Evolutionary conservation across 257 asterid species (phyloP).

Genomic region (Ilex aquifolium): DNA sequence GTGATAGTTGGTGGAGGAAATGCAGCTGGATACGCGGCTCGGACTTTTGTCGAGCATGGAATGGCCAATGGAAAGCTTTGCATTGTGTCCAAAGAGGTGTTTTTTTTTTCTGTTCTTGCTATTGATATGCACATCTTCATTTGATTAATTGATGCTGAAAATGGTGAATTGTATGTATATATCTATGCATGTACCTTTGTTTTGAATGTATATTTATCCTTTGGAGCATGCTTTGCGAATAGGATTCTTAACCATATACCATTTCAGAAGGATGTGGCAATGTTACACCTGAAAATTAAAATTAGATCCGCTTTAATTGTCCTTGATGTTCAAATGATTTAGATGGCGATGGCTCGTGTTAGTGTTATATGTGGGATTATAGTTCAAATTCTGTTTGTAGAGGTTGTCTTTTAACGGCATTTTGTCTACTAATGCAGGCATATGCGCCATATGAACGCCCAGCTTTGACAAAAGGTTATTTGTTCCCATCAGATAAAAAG

Average conservation of each 20-base stretch:
- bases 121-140: too few species aligned
- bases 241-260: too few species aligned
- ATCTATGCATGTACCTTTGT: too few species aligned
- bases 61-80: slow-evolving; percentile 91
- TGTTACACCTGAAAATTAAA: too few species aligned
- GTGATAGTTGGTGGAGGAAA: slow-evolving; percentile 96
- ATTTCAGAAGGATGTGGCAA: too few species aligned
- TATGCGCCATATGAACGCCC: slow-evolving; percentile 95
- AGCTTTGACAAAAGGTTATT: slow-evolving; percentile 84
- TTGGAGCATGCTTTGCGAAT: too few species aligned
- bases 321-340: too few species aligned
- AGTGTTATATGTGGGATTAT: neutral
- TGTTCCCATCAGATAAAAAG: slow-evolving; percentile 81
- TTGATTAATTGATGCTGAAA: too few species aligned
- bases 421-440: slow-evolving; percentile 45
- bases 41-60: slow-evolving; percentile 83
- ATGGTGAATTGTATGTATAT: too few species aligned
- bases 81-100: slow-evolving; percentile 90
- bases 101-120: neutral
- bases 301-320: too few species aligned
- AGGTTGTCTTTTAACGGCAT: neutral
- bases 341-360: too few species aligned
- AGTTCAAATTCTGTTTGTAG: neutral
- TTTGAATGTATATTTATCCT: too few species aligned
- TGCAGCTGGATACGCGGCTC: slow-evolving; percentile 92